Base-by-base conservation (phyloP, 2,329 filamentous ascomycete genomes). In the Trichoderma sp. region DNA sequence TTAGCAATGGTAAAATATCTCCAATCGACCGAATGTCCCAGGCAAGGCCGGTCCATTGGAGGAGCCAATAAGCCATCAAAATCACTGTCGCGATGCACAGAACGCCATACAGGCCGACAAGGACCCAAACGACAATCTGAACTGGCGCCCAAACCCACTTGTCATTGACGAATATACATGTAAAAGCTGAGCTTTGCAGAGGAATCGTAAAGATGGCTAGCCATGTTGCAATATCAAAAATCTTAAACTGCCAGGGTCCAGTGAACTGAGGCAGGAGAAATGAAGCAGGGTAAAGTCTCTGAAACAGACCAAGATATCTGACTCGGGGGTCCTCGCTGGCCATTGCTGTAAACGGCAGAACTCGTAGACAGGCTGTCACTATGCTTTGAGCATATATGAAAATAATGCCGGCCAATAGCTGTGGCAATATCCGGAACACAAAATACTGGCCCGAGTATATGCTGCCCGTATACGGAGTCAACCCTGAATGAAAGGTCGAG, bases 21-120 rank as follows among this genome's bases (percentile, higher is more conserved):
- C 92, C 94, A 8, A 97, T 82, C 28, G 90, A 95, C 56, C 90
- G 85, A 2, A 93, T 87, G 76, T 97, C 93, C 94, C 94, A 97
- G 75, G 91, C 86, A 71, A 97, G 82, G 0, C 94, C 94, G 0
- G 93, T 96, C 73, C 84, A 85, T 34, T 86, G 84, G 26, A 83
- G 80, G 66, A 85, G 81, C 81, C 94, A 92, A 71, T 88, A 90
- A n/a, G 88, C 71, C 71, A 90, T 81, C 11, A 94, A 77, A 18
- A 77, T 69, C 34, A 70, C 71, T 1, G 88, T 78, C 1, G 90
- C 87, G 7, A 87, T 73, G 2, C 90, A 75, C 58, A 95, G 80
- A 4, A 93, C 78, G 39, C 90, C 79, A 79, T 97, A 97, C 0
- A 97, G 79, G 0, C 82, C 89, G 34, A 96, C 87, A 30, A 94